Base-by-base conservation (phyloP, 345 rosid genomes). In the Lepidium africanum region DNA sequence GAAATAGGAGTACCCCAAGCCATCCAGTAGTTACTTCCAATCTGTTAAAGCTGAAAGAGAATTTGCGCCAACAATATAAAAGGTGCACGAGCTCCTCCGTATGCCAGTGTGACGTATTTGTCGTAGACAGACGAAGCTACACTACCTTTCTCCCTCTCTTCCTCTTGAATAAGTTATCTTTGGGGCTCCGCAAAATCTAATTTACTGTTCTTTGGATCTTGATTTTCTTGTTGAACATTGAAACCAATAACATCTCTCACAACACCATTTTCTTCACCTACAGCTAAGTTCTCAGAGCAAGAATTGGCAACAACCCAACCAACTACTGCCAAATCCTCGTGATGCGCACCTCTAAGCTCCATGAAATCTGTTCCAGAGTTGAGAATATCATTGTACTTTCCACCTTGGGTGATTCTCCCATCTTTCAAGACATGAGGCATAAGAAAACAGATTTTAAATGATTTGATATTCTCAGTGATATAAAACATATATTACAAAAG, bases 11-110 rank as follows among this genome's bases (percentile, higher is more conserved):
- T 81, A 61, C 83, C 96, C 94, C 86, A 84, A 15, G 90, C 90
- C 94, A 90, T 90, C 96, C 90, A 90, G 54, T 90, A 87, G 65
- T 87, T 87, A 83, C 94, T 87, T 33, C 91, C 88, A 27, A 87
- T 90, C 79, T 87, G 90, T 59, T 87, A 85, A 63, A 76, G 6
- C 80, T 87, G 88, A 71, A 84, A 87, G 47, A 86, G 63, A 76
- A 74, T 64, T 40, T 86, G 94, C 27, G 81, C 88, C 69, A 87
- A 65, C 73, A 90, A 69, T 75, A 87, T 81, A 49, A 82, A 68
- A 17, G 96, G 96, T 59, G 84, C 87, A 19, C 87, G 88, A 46
- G 83, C 88, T 75, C 91, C 94, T 43, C 89, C 86, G 30, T 85
- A 83, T 30, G 91, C 91, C 13, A 83, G 75, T 11, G 88, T 90